phyloP scores from a whole-genome alignment of 208 protist species.

The Trypanosoma melophagium region DNA sequence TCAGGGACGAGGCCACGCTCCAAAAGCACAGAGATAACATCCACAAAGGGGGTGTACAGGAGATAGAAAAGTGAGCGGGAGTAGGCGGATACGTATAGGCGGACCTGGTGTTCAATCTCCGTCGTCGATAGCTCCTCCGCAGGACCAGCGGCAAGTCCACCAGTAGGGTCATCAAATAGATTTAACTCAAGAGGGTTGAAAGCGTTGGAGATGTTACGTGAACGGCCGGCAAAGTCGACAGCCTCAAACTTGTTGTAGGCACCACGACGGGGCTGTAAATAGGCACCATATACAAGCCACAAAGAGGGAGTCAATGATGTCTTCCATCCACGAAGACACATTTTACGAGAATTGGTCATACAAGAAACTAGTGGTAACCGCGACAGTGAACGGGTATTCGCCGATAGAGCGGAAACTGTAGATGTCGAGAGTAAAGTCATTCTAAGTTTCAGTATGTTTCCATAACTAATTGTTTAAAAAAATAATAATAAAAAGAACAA shows the following conservation, averaged over 20 bases:
- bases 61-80: conserved; percentile 53
- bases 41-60: conserved; percentile 77
- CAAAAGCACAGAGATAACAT: conserved; percentile 56
- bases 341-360: too few relatives aligned
- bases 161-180: conserved; percentile 84
- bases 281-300: not conserved
- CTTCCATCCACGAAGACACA: too few relatives aligned
- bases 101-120: conserved; percentile 71
- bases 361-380: too few relatives aligned
- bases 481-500: too few relatives aligned
- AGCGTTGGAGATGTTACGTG: conserved; percentile 23
- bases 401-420: too few relatives aligned
- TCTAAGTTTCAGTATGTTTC: too few relatives aligned
- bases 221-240: conserved; percentile 10
- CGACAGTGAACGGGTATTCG: too few relatives aligned
- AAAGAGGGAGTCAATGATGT: not conserved
- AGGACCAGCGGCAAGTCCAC: conserved; percentile 60
- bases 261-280: conserved; percentile 7
- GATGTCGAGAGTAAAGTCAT: too few relatives aligned
- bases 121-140: conserved; percentile 72
- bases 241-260: conserved; percentile 35
- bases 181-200: conserved; percentile 54
- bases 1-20: conserved; percentile 46
- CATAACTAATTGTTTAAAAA: too few relatives aligned
- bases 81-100: conserved; percentile 54